Conservation (phyloP, 345 rosid genomes). For the Melaleuca quinquenervia region DNA sequence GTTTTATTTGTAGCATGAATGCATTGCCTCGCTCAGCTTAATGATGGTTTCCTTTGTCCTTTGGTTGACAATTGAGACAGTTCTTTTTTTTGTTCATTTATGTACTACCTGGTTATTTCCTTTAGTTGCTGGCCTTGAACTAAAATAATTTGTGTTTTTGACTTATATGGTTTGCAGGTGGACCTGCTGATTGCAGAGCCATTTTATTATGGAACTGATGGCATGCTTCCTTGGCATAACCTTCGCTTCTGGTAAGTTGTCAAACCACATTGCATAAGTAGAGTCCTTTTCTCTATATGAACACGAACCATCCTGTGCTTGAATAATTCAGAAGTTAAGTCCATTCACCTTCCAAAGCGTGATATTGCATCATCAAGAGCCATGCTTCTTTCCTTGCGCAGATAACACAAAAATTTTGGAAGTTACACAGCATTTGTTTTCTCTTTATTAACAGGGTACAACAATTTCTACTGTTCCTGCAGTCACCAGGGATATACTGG, state of each 20-base stretch:
- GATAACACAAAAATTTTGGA: background rate
- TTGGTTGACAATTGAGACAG: background rate
- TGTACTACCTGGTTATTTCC: background rate
- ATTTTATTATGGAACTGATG: constrained; percentile 62
- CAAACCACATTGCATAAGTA: background rate
- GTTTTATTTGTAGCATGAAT: background rate
- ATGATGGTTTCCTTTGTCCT: background rate
- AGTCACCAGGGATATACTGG: background rate
- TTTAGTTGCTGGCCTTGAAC: background rate
- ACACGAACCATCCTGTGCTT: background rate
- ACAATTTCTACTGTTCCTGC: background rate
- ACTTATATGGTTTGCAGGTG: constrained; percentile 30
- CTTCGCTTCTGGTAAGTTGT: constrained; percentile 77
- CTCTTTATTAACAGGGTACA: background rate
- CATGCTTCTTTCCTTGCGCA: background rate
- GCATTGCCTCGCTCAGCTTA: background rate
- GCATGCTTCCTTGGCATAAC: constrained; percentile 86
- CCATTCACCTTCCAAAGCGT: background rate
- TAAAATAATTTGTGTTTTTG: background rate
- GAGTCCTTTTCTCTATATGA: background rate
- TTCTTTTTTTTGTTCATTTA: background rate
- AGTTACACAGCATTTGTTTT: background rate
- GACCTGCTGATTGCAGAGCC: constrained; percentile 87
- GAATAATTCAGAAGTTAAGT: background rate
- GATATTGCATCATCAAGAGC: background rate